phyloP scores from a whole-genome alignment of 805 yeast species.

The Saccharomyces kudriavzevii region DNA sequence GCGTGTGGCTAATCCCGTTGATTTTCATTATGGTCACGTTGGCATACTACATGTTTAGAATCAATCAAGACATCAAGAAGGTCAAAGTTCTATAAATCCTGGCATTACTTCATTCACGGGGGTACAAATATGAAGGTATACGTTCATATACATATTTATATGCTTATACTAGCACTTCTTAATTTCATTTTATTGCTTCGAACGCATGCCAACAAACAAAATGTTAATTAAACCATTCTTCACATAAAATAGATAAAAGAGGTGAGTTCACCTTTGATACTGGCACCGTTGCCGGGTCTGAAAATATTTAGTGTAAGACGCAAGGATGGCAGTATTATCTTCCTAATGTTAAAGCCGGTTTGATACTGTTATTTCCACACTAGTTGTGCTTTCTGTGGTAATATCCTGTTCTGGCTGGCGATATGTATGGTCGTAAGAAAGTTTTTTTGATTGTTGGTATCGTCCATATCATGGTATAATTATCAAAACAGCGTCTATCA shows the following conservation, averaged over 20 bases:
- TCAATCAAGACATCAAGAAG: slow-evolving; percentile 30
- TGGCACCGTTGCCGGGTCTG: slow-evolving; percentile 63
- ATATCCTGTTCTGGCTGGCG: slow-evolving; percentile 49
- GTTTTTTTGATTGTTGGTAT: slow-evolving; percentile 47
- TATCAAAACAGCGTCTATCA: slow-evolving; percentile 47
- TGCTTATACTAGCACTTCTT: too few species aligned
- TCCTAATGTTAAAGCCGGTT: slow-evolving; percentile 43
- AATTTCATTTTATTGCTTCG: too few species aligned
- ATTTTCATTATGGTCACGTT: slow-evolving; percentile 23
- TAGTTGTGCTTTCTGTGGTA: slow-evolving; percentile 67
- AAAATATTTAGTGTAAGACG: slow-evolving; percentile 46
- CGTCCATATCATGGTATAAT: slow-evolving; percentile 55
- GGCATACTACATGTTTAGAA: slow-evolving; percentile 31
- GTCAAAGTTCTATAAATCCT: slow-evolving; percentile 23
- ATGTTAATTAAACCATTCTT: too few species aligned
- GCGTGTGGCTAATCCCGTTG: slow-evolving; percentile 28
- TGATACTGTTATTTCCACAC: slow-evolving; percentile 51
- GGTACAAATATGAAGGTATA: neutral
- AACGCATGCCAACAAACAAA: too few species aligned
- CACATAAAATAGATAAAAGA: too few species aligned
- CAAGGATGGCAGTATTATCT: slow-evolving; percentile 37
- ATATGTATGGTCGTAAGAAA: slow-evolving; percentile 49
- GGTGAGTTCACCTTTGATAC: slow-evolving; percentile 74
- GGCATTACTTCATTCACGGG: neutral
- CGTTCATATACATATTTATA: neutral